Conservation (phyloP, 2,329 filamentous ascomycete genomes). For the Phaeosphaeria sp. region DNA sequence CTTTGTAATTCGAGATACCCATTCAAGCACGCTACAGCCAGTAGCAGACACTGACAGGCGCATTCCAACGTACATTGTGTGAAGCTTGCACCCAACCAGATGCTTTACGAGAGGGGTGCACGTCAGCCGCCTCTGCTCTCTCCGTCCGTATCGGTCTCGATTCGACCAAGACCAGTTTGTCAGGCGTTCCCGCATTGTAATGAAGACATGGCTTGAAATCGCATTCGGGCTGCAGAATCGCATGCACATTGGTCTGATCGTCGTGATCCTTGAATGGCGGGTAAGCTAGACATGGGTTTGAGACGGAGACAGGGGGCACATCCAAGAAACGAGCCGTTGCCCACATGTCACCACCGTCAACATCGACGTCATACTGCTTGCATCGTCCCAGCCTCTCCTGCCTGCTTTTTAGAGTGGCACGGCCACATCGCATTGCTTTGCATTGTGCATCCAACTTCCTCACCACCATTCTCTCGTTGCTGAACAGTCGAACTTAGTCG, state of each 20-base stretch:
- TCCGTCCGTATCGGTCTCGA: background rate
- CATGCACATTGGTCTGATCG: constrained; percentile 39
- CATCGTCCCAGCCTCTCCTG: constrained; percentile 30
- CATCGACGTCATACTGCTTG: constrained; percentile 38
- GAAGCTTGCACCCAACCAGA: background rate
- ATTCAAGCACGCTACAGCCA: background rate
- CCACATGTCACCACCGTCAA: constrained; percentile 29
- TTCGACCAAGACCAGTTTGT: constrained; percentile 1
- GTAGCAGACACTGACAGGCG: background rate
- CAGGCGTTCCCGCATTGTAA: constrained; percentile 1
- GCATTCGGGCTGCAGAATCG: constrained; percentile 17
- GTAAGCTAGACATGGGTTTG: constrained; percentile 24
- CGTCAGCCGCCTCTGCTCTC: background rate
- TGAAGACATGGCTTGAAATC: constrained; percentile 17
- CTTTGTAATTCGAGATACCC: constrained; percentile 3
- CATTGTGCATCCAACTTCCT: constrained; percentile 8
- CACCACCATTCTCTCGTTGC: constrained; percentile 6
- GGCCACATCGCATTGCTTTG: constrained; percentile 24
- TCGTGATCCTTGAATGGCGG: constrained; percentile 29
- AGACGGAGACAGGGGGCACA: constrained; percentile 34
- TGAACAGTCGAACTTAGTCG: constrained; percentile 9
- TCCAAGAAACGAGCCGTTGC: constrained; percentile 28
- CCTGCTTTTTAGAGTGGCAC: constrained; percentile 31
- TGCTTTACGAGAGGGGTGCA: background rate
- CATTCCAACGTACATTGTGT: background rate